A percentile compares a stretch with the other conserved stretches of the same genome.
Evolutionary conservation across 441 rosid genomes (phyloP).

Genomic region (Populus hybrid): DNA sequence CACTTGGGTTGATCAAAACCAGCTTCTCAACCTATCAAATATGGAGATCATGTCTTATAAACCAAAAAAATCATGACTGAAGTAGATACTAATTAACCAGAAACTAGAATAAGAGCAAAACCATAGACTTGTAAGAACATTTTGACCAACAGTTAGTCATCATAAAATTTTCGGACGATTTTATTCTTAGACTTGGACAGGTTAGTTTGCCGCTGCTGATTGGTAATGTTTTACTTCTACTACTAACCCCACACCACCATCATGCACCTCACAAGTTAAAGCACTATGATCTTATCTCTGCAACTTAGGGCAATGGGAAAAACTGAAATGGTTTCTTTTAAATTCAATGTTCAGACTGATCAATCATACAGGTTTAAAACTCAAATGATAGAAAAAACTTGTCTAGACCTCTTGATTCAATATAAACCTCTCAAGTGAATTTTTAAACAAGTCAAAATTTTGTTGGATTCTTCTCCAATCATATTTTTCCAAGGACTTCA

Average conservation of each 20-base stretch:
- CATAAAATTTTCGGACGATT: neutral
- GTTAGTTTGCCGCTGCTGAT: neutral
- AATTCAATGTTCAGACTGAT: neutral
- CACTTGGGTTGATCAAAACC: constrained; percentile 83
- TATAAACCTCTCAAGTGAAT: neutral
- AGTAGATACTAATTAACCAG: neutral
- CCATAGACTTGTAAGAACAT: neutral
- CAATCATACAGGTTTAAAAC: neutral
- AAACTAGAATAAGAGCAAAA: constrained; percentile 1
- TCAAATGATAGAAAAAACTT: neutral
- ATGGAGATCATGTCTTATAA: neutral
- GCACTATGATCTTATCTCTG: neutral
- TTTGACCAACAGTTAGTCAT: neutral
- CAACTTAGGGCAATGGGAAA: neutral
- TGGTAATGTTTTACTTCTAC: neutral
- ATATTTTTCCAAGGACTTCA: neutral
- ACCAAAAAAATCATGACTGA: neutral
- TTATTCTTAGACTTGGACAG: neutral
- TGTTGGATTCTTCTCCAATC: neutral
- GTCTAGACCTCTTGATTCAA: neutral
- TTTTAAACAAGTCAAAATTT: neutral
- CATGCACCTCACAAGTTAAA: neutral
- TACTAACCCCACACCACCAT: neutral
- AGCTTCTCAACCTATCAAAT: constrained; percentile 62
- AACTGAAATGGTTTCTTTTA: neutral